Base-by-base conservation (phyloP, 352 stramenopile species). In the Achlya hypogyna region DNA sequence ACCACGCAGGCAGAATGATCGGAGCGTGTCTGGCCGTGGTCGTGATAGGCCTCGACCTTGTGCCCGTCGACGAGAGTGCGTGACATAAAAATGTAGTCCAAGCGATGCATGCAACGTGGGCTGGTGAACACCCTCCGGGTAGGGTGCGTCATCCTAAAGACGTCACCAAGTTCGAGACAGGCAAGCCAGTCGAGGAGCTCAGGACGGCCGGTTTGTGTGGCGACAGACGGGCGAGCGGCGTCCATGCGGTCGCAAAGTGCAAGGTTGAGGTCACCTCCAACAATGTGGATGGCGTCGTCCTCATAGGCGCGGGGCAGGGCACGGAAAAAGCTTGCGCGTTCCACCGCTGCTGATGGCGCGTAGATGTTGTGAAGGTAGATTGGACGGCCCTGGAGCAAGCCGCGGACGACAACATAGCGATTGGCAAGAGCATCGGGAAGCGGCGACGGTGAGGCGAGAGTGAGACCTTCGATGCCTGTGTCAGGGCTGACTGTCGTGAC, bases 231-330 rank as follows among this genome's bases (percentile, higher is more conserved):
- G 14, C 6, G 6, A 14, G 14, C 34, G 34, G 35, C 42, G 22
- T 32, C 22, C 52, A 53, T 27, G 56, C 53, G 14, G 56, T 32
- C 22, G 38, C 52, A 9, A 64, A 64, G 29, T 32, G 52, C 28
- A 64, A 64, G 23, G 42, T 35, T 22, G 56, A 64, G 20, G 18
- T 64, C 31, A 51, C 56, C 12, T 23, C 25, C 29, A 6, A 64
- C 14, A 32, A 32, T 14, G 52, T 53, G 6, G 14, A 53, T 27
- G 14, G 16, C 10, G 52, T 51, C 42, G 6, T 16, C 18, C 42
- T 64, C 25, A 51, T 64, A 10, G 22, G 20, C 20, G 53, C 22
- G 12, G 9, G 52, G 22, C 53, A 64, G 20, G 56, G 52, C n/a
- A 23, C 56, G 20, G 53, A 32, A 32, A 28, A 64, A 20, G n/a